These are phyloP conservation scores for Salix dunnii DNA, from an alignment of 345 rosid species.

Conservation along the genomic window DNA sequence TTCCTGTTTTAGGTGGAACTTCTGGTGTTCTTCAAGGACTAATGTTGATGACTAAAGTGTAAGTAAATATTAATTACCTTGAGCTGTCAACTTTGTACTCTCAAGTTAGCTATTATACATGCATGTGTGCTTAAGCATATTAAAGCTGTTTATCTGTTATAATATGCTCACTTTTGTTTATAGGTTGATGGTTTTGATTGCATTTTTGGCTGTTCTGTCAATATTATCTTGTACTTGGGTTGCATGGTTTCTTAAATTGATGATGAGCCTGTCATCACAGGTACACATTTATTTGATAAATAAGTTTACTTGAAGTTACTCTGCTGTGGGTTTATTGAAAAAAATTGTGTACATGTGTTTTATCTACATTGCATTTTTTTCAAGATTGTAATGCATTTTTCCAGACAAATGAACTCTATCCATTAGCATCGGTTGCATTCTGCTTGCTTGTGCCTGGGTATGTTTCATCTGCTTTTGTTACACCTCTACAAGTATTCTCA, in stretches of 20 bases:
- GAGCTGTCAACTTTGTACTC: neutral
- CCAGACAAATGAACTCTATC: constrained; percentile 98
- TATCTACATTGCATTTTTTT: constrained; percentile 1
- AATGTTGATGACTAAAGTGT: constrained; percentile 82
- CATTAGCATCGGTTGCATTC: constrained; percentile 93
- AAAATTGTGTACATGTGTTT: neutral
- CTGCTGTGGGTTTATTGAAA: too few species aligned
- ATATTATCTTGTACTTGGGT: constrained; percentile 71
- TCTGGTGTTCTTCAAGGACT: constrained; percentile 87
- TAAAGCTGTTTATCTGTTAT: neutral
- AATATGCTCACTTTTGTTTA: neutral
- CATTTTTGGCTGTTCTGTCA: constrained; percentile 65
- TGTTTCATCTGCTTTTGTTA: constrained; percentile 28
- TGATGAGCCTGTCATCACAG: constrained; percentile 87
- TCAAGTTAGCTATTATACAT: neutral
- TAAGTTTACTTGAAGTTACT: neutral
- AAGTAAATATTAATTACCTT: constrained; percentile 20
- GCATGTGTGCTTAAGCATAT: neutral
- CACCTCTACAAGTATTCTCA: neutral
- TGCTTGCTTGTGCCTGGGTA: constrained; percentile 99
- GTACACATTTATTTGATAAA: constrained; percentile 28
- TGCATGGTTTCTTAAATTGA: constrained; percentile 81
- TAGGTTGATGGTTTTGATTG: constrained; percentile 70
- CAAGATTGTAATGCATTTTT: constrained; percentile 26
- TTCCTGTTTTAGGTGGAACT: constrained; percentile 89